phyloP scores from a whole-genome alignment of 2,329 filamentous ascomycete genomes.

The Curvularia hawaiiensis region DNA sequence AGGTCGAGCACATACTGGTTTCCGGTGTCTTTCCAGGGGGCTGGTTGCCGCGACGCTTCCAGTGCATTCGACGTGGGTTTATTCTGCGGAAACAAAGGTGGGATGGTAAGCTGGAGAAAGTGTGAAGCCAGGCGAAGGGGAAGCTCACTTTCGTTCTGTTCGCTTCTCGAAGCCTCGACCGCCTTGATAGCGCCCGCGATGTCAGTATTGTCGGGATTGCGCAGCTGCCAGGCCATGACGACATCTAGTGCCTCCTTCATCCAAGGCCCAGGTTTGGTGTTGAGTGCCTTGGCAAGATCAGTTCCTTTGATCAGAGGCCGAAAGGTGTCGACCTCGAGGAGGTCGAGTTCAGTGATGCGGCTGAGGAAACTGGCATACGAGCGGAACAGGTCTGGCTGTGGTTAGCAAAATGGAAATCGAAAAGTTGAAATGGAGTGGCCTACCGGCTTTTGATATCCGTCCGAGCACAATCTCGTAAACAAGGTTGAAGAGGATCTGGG shows the following conservation, averaged over 20 bases:
- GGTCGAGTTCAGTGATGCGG: constrained; percentile 56
- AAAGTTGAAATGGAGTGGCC: constrained; percentile 22
- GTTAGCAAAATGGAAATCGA: constrained; percentile 19
- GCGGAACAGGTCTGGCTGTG: constrained; percentile 50
- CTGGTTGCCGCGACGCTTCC: constrained; percentile 60
- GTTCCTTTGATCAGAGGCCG: constrained; percentile 72
- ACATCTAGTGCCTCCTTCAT: constrained; percentile 78
- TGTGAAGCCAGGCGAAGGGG: constrained; percentile 55
- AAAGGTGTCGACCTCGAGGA: constrained; percentile 57
- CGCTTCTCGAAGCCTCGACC: constrained; percentile 48
- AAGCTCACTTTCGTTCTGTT: constrained; percentile 59
- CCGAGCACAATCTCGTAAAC: constrained; percentile 63
- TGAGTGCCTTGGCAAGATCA: constrained; percentile 69
- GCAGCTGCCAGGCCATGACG: constrained; percentile 86
- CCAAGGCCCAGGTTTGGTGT: constrained; percentile 78
- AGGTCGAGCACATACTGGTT: constrained; percentile 60
- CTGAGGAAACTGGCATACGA: constrained; percentile 61
- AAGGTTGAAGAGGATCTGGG: constrained; percentile 71
- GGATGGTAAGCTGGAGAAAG: constrained; percentile 67
- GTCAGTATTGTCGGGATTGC: constrained; percentile 72
- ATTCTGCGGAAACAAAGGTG: constrained; percentile 64
- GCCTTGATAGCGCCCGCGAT: constrained; percentile 53
- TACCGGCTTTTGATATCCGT: constrained; percentile 50
- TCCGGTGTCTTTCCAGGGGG: constrained; percentile 62
- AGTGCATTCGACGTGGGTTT: constrained; percentile 52